A percentile compares a stretch with the other conserved stretches of the same genome.
phyloP scores from a whole-genome alignment of 2,329 filamentous ascomycete genomes.

The Verticillium nubilum region DNA sequence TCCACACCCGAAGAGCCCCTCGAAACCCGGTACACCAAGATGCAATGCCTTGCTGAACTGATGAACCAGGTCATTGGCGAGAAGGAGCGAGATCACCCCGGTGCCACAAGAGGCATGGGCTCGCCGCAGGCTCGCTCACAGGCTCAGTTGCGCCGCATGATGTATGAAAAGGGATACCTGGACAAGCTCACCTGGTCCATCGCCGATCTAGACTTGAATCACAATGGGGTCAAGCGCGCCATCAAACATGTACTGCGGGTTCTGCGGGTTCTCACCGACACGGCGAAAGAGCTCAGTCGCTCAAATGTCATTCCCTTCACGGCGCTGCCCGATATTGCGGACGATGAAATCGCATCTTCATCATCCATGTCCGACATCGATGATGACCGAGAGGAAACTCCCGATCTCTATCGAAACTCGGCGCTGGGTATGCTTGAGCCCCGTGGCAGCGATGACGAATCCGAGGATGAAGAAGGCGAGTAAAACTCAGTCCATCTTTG shows the following conservation, averaged over 20 bases:
- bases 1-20: constrained; percentile 71
- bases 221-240: constrained; percentile 84
- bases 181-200: constrained; percentile 84
- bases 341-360: constrained; percentile 82
- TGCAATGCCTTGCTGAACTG: constrained; percentile 82
- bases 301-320: constrained; percentile 66
- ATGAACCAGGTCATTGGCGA: constrained; percentile 90
- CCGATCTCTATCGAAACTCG: constrained; percentile 94
- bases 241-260: constrained; percentile 96
- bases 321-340: constrained; percentile 61
- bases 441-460: constrained; percentile 73
- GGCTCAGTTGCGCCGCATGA: constrained; percentile 81
- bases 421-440: constrained; percentile 92
- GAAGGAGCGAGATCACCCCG: constrained; percentile 56
- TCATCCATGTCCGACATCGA: constrained; percentile 87
- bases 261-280: constrained; percentile 78
- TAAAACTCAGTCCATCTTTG: not conserved
- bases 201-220: constrained; percentile 92
- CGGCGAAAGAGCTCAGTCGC: constrained; percentile 80
- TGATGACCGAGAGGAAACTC: constrained; percentile 86
- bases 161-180: constrained; percentile 98
- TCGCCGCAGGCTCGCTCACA: constrained; percentile 52
- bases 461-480: constrained; percentile 58
- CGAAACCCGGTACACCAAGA: constrained; percentile 79
- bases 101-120: constrained; percentile 26